Conservation (phyloP, 1,284 basidiomycete genomes). For the Amylostereum areolatum region DNA sequence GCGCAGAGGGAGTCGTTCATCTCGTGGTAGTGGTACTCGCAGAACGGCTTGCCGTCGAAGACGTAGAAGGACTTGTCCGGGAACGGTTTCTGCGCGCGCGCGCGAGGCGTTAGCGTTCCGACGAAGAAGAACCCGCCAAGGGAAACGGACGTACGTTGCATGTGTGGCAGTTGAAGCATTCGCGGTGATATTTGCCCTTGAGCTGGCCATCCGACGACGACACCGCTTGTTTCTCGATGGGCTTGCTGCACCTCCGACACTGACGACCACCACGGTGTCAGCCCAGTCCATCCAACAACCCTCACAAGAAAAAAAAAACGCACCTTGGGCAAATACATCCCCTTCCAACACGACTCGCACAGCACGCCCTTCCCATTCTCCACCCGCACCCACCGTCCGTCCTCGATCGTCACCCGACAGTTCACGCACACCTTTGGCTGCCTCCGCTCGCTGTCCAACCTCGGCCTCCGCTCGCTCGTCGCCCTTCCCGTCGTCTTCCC, state of each 20-base stretch:
- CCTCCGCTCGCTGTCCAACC: slow-evolving; percentile 13
- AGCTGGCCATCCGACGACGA: slow-evolving; percentile 86
- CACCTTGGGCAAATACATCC: slow-evolving; percentile 88
- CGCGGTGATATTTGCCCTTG: slow-evolving; percentile 87
- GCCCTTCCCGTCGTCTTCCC: slow-evolving; percentile 3
- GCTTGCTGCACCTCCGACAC: slow-evolving; percentile 79
- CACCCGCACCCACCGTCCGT: slow-evolving; percentile 74
- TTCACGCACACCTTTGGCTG: slow-evolving; percentile 50
- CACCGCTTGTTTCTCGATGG: slow-evolving; percentile 88
- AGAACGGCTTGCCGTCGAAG: slow-evolving; percentile 79
- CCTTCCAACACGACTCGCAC: slow-evolving; percentile 89
- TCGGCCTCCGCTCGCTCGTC: slow-evolving; percentile 5
- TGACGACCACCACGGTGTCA: slow-evolving; percentile 22
- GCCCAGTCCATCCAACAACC: slow-evolving; percentile 4
- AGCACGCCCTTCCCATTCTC: slow-evolving; percentile 70
- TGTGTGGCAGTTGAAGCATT: slow-evolving; percentile 80
- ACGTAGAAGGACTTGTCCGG: slow-evolving; percentile 88
- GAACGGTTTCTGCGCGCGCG: slow-evolving; percentile 64
- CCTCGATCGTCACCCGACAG: slow-evolving; percentile 65
- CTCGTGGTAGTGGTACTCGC: slow-evolving; percentile 87
- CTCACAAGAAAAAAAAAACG: slow-evolving; percentile 11
- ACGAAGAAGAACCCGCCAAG: slow-evolving; percentile 5
- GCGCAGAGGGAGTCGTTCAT: slow-evolving; percentile 83
- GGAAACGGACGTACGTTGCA: slow-evolving; percentile 54
- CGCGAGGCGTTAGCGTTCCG: slow-evolving; percentile 1